Percentiles rank a stretch among this genome's conserved stretches.
Conservation (phyloP, 2,329 filamentous ascomycete species). For the Pseudopyricularia javanii region DNA sequence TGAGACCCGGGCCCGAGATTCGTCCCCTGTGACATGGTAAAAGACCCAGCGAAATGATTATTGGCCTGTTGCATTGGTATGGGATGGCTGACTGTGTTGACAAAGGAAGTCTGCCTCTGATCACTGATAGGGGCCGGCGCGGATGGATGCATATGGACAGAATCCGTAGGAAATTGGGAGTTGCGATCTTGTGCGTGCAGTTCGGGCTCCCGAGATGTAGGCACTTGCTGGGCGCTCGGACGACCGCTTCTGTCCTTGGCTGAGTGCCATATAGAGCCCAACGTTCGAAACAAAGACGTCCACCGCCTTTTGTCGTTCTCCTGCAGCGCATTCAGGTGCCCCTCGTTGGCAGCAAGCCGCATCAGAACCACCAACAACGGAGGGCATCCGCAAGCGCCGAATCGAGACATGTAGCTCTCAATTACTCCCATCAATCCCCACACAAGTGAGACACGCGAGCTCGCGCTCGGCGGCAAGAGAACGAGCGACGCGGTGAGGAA, state of each 20-base stretch:
- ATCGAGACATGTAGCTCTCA: slow-evolving; percentile 8
- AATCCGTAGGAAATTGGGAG: background rate
- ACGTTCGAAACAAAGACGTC: background rate
- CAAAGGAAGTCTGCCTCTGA: background rate
- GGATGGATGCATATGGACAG: background rate
- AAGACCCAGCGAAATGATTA: background rate
- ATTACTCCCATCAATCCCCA: slow-evolving; percentile 1
- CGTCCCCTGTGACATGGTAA: background rate
- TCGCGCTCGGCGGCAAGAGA: background rate
- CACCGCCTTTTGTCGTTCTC: slow-evolving; percentile 6
- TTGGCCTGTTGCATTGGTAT: background rate
- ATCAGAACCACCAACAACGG: slow-evolving; percentile 13
- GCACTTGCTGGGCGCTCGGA: background rate
- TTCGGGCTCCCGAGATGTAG: background rate
- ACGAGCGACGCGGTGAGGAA: slow-evolving; percentile 4
- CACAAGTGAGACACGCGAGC: background rate
- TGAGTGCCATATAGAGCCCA: background rate
- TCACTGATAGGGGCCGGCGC: background rate
- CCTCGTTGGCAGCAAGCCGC: slow-evolving; percentile 8
- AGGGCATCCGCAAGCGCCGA: slow-evolving; percentile 13
- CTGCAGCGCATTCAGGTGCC: slow-evolving; percentile 6
- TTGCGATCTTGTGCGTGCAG: background rate
- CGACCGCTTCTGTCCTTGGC: background rate
- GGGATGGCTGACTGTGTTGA: background rate
- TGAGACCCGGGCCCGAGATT: background rate